Base-by-base conservation (phyloP, 1,284 basidiomycete species). In the Cystobasidium sp. region DNA sequence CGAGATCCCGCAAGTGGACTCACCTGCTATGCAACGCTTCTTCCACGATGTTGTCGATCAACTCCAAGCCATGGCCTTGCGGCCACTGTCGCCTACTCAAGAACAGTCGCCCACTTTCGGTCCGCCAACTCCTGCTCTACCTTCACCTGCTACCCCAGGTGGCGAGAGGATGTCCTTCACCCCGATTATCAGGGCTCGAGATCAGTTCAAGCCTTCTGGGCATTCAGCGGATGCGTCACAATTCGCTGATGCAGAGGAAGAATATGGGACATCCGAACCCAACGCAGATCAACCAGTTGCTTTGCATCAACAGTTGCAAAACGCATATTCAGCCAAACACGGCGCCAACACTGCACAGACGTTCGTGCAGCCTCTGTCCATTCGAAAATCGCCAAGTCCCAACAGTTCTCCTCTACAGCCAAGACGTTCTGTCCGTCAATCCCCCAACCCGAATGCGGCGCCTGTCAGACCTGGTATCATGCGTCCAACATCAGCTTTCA, bases 11-110 rank as follows among this genome's bases (percentile, higher is more conserved):
- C 85, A 88, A 68, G 82, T 88, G 39, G 85, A 88, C 76, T 90
- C 92, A 78, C 88, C 87, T 59, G 87, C 87, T 55, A 88, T 93
- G 81, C 90, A 91, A 75, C 82, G 86, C 52, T 93, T 93, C 82
- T 91, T 93, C 82, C 85, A 89, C 71, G 90, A 93, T 82, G 89
- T 94, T 64, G 89, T 89, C 7, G 88, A 91, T 53, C 90, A 92
- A 78, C 86, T 94, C 59, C 89, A 88, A 75, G 87, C 87, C 59
- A 88, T 93, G 84, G 88, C 89, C 78, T 83, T 82, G 77, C 82
- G 82, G 46, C 83, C 82, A 56, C 78, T 78, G 56, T 85, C 82
- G 46, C 82, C 81, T 53, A 83, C 80, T 58, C 84, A 81, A 56
- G 81, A 79, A 73, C 81, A 80, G 49, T 84, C 83, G 18, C 82